Conservation (phyloP, 2,329 filamentous ascomycete species). For the Berkeleyomyces rouxiae region DNA sequence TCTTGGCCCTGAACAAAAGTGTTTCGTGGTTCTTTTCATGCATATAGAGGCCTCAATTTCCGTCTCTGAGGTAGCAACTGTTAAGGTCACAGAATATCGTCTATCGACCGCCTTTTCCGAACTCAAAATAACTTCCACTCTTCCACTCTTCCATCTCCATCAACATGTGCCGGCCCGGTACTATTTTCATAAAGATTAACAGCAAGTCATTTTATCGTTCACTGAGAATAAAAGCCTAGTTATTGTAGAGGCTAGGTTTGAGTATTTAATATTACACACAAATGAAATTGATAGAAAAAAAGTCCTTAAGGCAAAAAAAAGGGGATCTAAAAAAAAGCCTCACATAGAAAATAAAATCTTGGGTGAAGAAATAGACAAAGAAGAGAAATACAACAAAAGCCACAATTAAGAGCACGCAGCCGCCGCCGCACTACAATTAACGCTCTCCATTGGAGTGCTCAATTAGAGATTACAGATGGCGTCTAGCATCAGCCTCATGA, state of each 20-base stretch:
- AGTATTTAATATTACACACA: not conserved
- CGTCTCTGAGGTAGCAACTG: no score
- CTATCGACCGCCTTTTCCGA: no score
- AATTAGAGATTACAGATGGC: not conserved
- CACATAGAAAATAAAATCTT: constrained; percentile 3
- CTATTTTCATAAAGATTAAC: no score
- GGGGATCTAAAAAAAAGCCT: not conserved
- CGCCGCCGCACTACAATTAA: not conserved
- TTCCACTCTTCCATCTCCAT: no score
- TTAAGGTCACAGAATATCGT: no score
- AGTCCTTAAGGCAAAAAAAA: not conserved
- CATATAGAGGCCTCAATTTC: no score
- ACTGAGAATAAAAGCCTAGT: no score
- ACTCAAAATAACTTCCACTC: no score
- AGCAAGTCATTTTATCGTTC: no score
- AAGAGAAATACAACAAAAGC: not conserved
- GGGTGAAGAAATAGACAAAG: constrained; percentile 6
- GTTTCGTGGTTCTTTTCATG: no score
- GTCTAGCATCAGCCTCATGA: not conserved
- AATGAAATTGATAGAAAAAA: not conserved
- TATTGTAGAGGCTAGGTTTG: not conserved
- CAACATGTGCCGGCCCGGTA: no score
- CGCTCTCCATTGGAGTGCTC: not conserved
- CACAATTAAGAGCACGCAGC: not conserved
- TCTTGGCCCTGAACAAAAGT: no score